These are phyloP conservation scores for Amoebophrya sp. DNA, from an alignment of 169 alveolate genomes.

Conservation along the genomic window DNA sequence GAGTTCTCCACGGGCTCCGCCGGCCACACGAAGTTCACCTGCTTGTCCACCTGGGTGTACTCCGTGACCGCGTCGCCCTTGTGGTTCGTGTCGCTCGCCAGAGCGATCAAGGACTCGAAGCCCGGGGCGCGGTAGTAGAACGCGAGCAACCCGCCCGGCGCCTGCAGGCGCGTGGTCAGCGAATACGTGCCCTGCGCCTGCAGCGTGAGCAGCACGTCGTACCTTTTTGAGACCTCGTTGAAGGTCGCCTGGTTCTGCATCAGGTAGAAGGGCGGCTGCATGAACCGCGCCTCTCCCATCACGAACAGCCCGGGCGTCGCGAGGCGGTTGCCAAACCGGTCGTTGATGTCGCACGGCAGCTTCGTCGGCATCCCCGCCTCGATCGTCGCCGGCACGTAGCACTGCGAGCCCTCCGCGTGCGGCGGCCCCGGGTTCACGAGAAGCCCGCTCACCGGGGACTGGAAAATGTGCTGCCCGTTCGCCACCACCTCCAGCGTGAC, in stretches of 20 bases:
- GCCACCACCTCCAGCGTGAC: background rate
- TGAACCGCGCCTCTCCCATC: background rate
- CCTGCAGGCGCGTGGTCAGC: background rate
- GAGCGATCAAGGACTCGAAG: slow-evolving; percentile 8
- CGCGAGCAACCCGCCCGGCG: slow-evolving; percentile 15
- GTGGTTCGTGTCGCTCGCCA: slow-evolving; percentile 3
- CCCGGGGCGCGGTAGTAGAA: slow-evolving; percentile 19
- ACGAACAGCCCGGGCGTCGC: background rate
- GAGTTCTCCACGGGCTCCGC: background rate
- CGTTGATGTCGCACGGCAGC: background rate
- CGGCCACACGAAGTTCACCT: slow-evolving; percentile 9
- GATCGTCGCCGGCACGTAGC: background rate
- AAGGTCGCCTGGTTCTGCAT: background rate
- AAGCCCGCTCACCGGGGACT: background rate
- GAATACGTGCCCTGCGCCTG: slow-evolving; percentile 5
- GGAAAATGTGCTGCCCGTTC: slow-evolving; percentile 4
- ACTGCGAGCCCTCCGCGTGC: background rate
- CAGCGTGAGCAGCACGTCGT: background rate
- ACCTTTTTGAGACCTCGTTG: background rate
- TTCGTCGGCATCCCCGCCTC: background rate
- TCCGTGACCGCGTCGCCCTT: background rate
- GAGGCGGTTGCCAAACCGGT: background rate
- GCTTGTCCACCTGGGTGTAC: slow-evolving; percentile 7
- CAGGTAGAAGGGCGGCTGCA: background rate
- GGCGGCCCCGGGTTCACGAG: background rate